These are phyloP conservation scores for Sarocladium brachiariae DNA, from an alignment of 2,329 filamentous ascomycete species.

Conservation along the genomic window DNA sequence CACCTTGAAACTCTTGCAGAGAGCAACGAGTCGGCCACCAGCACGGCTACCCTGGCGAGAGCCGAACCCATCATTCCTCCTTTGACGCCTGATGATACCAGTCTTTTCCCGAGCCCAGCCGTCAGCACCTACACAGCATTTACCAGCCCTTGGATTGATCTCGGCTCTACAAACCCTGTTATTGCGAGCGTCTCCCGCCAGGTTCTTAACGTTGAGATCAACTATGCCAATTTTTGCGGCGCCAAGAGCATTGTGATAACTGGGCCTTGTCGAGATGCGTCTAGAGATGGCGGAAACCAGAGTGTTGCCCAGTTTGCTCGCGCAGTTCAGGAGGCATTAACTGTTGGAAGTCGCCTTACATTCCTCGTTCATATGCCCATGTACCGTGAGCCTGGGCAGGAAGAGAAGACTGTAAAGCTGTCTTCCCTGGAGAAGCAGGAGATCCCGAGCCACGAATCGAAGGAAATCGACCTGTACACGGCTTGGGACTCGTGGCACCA, in stretches of 20 bases:
- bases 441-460: conserved; percentile 23
- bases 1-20: conserved; percentile 44
- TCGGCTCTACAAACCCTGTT: conserved; percentile 74
- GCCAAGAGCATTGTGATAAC: conserved; percentile 75
- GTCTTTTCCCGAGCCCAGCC: conserved; percentile 58
- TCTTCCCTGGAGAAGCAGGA: conserved; percentile 33
- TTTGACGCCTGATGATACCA: conserved; percentile 73
- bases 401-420: conserved; percentile 42
- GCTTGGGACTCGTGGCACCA: conserved; percentile 93
- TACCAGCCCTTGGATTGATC: conserved; percentile 87
- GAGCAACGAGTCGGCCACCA: conserved; percentile 29
- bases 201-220: conserved; percentile 82
- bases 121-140: conserved; percentile 71
- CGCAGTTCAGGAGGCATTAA: conserved; percentile 72
- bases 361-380: conserved; percentile 79
- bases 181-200: conserved; percentile 84
- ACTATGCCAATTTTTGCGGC: conserved; percentile 94
- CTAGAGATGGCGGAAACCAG: conserved; percentile 40
- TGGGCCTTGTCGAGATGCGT: conserved; percentile 62
- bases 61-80: conserved; percentile 56
- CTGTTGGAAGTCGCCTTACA: conserved; percentile 67
- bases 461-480: conserved; percentile 63
- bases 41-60: conserved; percentile 36
- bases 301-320: conserved; percentile 72
- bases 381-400: conserved; percentile 60